Evolutionary conservation across 1,139 yeast species (phyloP).

Genomic region (Hansenula sp.): DNA sequence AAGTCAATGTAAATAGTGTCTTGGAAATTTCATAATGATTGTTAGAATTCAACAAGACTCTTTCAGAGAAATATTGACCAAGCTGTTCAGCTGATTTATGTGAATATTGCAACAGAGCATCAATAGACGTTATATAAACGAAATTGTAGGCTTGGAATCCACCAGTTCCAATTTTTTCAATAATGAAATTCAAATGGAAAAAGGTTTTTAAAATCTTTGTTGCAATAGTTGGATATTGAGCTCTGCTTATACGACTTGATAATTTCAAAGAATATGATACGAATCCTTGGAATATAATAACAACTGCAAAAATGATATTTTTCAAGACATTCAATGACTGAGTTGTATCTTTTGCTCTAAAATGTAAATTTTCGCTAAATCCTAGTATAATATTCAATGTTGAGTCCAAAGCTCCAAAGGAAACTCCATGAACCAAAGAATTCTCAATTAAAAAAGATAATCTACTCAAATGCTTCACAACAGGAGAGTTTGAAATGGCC

Average conservation of each 20-base stretch:
- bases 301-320: slow-evolving; percentile 42
- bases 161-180: slow-evolving; percentile 60
- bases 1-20: slow-evolving; percentile 51
- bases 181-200: slow-evolving; percentile 51
- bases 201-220: slow-evolving; percentile 40
- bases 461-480: slow-evolving; percentile 44
- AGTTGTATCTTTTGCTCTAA: slow-evolving; percentile 6
- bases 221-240: slow-evolving; percentile 25
- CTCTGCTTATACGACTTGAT: slow-evolving; percentile 13
- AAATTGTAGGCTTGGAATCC: slow-evolving; percentile 70
- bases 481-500: slow-evolving; percentile 29
- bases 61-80: slow-evolving; percentile 37
- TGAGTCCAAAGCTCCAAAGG: slow-evolving; percentile 20
- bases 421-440: slow-evolving; percentile 18
- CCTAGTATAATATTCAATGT: slow-evolving; percentile 23
- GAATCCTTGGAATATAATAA: slow-evolving; percentile 54
- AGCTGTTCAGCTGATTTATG: slow-evolving; percentile 32
- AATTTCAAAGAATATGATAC: slow-evolving; percentile 34
- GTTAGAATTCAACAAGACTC: slow-evolving; percentile 33
- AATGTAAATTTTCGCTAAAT: slow-evolving; percentile 11
- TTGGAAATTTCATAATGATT: slow-evolving; percentile 41
- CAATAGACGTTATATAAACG: slow-evolving; percentile 51
- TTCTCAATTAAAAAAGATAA: slow-evolving; percentile 43
- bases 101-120: slow-evolving; percentile 35
- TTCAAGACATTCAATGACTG: slow-evolving; percentile 32